A percentile compares a stretch with the other conserved stretches of the same genome.
Evolutionary conservation across 23 red algal genomes (phyloP).

Genomic region (Agarophyton chilense): DNA sequence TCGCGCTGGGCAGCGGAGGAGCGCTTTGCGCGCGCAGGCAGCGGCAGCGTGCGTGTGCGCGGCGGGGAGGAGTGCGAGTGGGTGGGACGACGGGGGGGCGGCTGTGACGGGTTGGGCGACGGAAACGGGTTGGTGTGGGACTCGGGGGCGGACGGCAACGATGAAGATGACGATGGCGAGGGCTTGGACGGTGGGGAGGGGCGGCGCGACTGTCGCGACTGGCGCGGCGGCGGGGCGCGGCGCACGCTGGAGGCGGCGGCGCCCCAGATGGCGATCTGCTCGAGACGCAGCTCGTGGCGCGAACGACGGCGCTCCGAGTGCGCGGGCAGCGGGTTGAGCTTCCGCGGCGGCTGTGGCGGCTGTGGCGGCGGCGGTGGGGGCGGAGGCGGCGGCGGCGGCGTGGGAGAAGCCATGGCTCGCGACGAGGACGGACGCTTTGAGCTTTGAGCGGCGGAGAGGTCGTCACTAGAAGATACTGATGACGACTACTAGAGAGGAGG

Average conservation of each 20-base stretch:
- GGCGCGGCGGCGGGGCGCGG: conserved; percentile 2
- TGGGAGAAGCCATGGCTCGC: neutral
- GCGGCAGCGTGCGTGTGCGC: conserved; percentile 15
- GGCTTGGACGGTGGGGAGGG: too few species aligned
- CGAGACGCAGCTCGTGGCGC: conserved; percentile 45
- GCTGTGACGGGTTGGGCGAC: neutral
- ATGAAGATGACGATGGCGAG: neutral
- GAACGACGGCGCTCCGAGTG: conserved; percentile 20
- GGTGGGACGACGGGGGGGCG: neutral
- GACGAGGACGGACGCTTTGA: neutral
- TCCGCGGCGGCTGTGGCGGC: neutral
- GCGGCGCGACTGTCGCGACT: too few species aligned
- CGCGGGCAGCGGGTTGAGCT: conserved; percentile 7
- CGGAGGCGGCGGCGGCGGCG: neutral
- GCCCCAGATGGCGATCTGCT: conserved; percentile 70
- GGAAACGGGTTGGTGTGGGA: neutral
- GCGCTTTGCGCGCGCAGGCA: neutral
- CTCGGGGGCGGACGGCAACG: neutral
- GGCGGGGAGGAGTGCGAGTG: neutral
- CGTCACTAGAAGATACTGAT: too few species aligned
- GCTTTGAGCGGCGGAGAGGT: neutral
- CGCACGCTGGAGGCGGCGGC: conserved; percentile 23
- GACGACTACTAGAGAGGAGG: too few species aligned
- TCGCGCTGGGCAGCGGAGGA: conserved; percentile 29
- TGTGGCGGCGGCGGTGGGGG: neutral